A percentile compares a stretch with the other conserved stretches of the same genome.
These are phyloP conservation scores for Penicillium sp. DNA, from an alignment of 2,329 filamentous ascomycete genomes.

Conservation along the genomic window DNA sequence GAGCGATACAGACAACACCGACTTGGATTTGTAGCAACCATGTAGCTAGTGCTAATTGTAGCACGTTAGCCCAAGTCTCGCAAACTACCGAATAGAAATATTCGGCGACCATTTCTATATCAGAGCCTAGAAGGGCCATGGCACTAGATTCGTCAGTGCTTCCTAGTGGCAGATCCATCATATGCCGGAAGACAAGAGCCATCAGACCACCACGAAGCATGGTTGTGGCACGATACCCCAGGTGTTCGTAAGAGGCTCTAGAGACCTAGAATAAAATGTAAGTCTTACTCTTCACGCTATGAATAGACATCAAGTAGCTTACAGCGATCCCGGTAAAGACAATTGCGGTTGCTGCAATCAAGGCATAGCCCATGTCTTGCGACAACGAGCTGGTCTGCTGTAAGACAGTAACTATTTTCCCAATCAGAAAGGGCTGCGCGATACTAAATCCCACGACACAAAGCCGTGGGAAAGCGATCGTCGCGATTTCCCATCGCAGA, in stretches of 20 bases:
- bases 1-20: constrained; percentile 27
- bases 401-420: constrained; percentile 9
- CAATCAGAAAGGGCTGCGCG: constrained; percentile 14
- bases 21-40: constrained; percentile 26
- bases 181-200: constrained; percentile 14
- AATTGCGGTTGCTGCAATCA: constrained; percentile 7
- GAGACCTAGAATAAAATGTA: constrained; percentile 5
- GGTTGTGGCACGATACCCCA: constrained; percentile 14
- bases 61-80: constrained; percentile 28
- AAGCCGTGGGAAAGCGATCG: constrained; percentile 11
- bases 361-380: not conserved
- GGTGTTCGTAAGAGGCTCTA: constrained; percentile 7
- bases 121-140: constrained; percentile 17
- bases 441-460: constrained; percentile 14
- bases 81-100: constrained; percentile 19
- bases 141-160: constrained; percentile 19
- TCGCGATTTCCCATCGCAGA: constrained; percentile 12
- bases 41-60: constrained; percentile 31
- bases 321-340: constrained; percentile 10
- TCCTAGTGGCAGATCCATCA: constrained; percentile 16
- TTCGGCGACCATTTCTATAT: constrained; percentile 19
- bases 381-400: constrained; percentile 4
- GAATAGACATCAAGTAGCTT: not conserved
- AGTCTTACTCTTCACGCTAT: not conserved
- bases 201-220: constrained; percentile 18